Evolutionary conservation across 2,329 filamentous ascomycete species (phyloP), one percentile per base, ranked within the genome.

Genomic region (Alternaria sp.): DNA sequence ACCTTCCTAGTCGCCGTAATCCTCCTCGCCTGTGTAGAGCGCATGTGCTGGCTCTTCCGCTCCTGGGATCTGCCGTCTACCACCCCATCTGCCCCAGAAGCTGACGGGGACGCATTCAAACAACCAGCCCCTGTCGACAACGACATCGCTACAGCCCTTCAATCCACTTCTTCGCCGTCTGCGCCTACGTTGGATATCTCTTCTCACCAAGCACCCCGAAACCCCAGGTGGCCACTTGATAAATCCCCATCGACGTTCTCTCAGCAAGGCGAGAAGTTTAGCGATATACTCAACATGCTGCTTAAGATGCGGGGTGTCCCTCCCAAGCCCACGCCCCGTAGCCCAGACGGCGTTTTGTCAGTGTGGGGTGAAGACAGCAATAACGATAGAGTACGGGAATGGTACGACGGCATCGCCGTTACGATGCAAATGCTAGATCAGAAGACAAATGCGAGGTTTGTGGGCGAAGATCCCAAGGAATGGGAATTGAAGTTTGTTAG

Each of bases 1-100:
- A 88, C 86, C 0, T 88, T 87, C 68, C 75, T 89, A n/a, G 83
- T 84, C 5, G 81, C 85, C 0, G 79, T 88, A n/a, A 80, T 88
- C 16, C 77, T 88, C 0, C 77, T 89, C 24, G 86, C 84, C 59
- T 87, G 85, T 62, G 84, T 87, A 14, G 87, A 88, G 74, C 81
- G 86, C 54, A 86, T 86, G 75, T 84, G 84, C 69, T 86, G 85
- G 80, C 76, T 87, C 3, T 88, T 86, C 75, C 82, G 80, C 32
- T 82, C 79, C 1, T 86, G 83, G 83, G 83, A 86, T 48, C 53
- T 67, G 1, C 61, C 63, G 1, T 46, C 47, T 11, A 44, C 57
- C 14, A 28, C 43, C 7, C 43, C 56, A 11, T n/a, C 53, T 16
- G 43, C 54, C 20, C 18, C 22, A 12, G 30, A 39, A 4, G 32